These are phyloP conservation scores for Exophiala dermatitidis DNA, from an alignment of 2,329 filamentous ascomycete genomes.

Conservation along the genomic window DNA sequence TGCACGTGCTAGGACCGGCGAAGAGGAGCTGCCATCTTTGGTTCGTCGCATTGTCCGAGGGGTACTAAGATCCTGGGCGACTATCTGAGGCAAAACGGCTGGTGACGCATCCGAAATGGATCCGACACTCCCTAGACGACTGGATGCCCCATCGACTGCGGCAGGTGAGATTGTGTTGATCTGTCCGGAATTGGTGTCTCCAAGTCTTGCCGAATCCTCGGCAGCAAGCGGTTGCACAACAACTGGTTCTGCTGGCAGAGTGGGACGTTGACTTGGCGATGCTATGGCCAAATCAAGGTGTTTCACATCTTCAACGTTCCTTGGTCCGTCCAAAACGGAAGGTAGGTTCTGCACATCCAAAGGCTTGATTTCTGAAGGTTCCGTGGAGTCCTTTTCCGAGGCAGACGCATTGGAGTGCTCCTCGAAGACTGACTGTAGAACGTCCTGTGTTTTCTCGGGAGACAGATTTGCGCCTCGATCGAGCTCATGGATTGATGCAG, in stretches of 20 bases:
- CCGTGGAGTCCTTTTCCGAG: constrained; percentile 7
- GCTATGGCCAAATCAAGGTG: constrained; percentile 53
- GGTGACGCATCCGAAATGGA: neutral
- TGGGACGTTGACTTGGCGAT: constrained; percentile 3
- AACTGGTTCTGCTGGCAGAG: constrained; percentile 1
- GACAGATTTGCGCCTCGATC: constrained; percentile 44
- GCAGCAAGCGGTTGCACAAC: neutral
- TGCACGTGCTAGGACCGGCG: constrained; percentile 45
- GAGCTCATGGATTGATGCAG: constrained; percentile 30
- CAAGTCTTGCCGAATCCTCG: neutral
- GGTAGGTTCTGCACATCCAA: constrained; percentile 20
- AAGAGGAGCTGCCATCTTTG: constrained; percentile 31
- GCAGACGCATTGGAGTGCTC: constrained; percentile 44
- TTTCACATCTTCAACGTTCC: constrained; percentile 48
- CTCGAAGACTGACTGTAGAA: constrained; percentile 58
- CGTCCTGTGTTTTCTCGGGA: constrained; percentile 56
- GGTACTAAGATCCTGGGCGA: neutral
- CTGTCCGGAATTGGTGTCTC: neutral
- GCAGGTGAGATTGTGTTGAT: neutral
- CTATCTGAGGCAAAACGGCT: neutral
- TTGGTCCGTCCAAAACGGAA: constrained; percentile 20
- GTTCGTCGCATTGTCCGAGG: constrained; percentile 25
- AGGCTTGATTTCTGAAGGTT: constrained; percentile 10
- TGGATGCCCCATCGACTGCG: too few species aligned
- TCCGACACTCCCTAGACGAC: neutral